Evolutionary conservation across 2,329 filamentous ascomycete genomes (phyloP), one percentile per base, ranked within the genome.

Genomic region (Cephalotrichum gorgonifer): DNA sequence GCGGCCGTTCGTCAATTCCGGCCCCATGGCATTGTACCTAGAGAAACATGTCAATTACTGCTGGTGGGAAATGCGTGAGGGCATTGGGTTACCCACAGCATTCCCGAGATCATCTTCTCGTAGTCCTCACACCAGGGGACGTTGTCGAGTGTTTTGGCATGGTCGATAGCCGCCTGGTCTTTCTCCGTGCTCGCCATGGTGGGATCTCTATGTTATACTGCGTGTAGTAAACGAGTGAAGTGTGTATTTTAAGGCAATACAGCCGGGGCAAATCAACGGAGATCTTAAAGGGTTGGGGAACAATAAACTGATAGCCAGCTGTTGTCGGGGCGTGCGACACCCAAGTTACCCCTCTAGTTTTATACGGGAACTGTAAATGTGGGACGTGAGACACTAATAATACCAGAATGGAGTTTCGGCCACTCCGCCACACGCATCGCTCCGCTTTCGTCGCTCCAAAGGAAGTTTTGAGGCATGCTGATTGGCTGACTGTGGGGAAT

Each of bases 21-120:
- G 72, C 1, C 58, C 68, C 41, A 69, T 63, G 22, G 68, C 61
- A 55, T 78, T 64, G 62, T 81, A 81, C 31, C 74, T 78, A 38
- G 35, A 17, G 27, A 30, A 4, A 31, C 14, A 11, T 17, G 7
- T n/a, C 23, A 15, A 12, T 31, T 31, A 20, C 25, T 45, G 15
- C 6, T 14, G 27, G 11, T 9, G 31, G 30, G 8, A 20, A 46
- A 33, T 7, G 22, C 4, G 12, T 42, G 35, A 27, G n/a, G 22
- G 17, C n/a, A 33, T 30, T 45, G 15, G 23, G 9, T 25, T 31
- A 25, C 69, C 55, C 59, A 78, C 76, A 81, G 65, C 66, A 81
- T 76, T 26, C 78, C 78, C 0, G 76, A 81, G 44, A 83, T 76
- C 77, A 83, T 82, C 57, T 75, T 77, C 57, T 82, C 76, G 48